These are phyloP conservation scores for Eutrema yunnanense DNA, from an alignment of 345 rosid species.

Conservation along the genomic window DNA sequence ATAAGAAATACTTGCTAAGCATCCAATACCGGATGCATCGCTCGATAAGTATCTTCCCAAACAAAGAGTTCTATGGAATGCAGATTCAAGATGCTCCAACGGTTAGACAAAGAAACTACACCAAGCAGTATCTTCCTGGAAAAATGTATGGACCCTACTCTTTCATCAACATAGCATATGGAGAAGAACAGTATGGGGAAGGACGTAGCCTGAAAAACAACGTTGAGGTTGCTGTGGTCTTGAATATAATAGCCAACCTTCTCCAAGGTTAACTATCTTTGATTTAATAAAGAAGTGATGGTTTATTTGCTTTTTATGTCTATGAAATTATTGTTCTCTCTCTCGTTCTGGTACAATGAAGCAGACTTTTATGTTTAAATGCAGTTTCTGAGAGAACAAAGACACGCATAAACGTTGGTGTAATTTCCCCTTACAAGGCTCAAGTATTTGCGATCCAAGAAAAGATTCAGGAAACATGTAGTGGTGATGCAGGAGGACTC, in stretches of 20 bases:
- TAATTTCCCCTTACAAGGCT: constrained; percentile 43
- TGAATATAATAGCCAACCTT: constrained; percentile 24
- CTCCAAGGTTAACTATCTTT: constrained; percentile 28
- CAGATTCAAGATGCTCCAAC: constrained; percentile 37
- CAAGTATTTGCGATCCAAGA: constrained; percentile 40
- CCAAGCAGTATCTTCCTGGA: constrained; percentile 28
- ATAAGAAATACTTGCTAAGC: constrained; percentile 43
- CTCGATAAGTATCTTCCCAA: constrained; percentile 53
- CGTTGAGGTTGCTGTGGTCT: constrained; percentile 37
- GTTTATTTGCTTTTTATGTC: no score
- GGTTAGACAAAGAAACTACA: constrained; percentile 32
- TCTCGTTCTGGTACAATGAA: no score
- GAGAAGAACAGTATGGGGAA: constrained; percentile 25
- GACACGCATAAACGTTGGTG: constrained; percentile 30
- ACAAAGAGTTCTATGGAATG: constrained; percentile 36
- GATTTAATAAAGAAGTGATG: no score
- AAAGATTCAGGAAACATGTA: constrained; percentile 24
- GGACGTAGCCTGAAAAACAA: constrained; percentile 32
- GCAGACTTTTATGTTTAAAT: no score
- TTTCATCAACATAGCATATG: constrained; percentile 35
- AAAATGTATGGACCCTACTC: constrained; percentile 40
- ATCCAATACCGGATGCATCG: constrained; percentile 75
- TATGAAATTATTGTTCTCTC: no score
- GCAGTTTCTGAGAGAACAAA: background rate
- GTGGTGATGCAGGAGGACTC: constrained; percentile 9